Evolutionary conservation across 2,329 filamentous ascomycete species (phyloP).

Genomic region (Sphaerulina populicola): DNA sequence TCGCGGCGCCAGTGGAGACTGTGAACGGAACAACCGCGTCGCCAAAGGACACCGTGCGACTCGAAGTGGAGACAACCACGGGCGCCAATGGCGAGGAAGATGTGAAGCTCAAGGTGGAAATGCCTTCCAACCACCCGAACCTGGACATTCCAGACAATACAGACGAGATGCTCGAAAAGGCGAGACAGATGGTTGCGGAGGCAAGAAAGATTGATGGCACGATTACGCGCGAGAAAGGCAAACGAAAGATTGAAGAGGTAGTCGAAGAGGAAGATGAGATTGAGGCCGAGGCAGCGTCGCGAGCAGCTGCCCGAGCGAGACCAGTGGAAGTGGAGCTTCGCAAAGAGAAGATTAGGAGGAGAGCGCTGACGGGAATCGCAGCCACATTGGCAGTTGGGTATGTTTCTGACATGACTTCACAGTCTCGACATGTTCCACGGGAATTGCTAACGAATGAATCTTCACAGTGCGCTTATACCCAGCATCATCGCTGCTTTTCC

Average conservation of each 20-base stretch:
- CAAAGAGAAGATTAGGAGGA: slow-evolving; percentile 77
- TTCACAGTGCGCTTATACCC: slow-evolving; percentile 25
- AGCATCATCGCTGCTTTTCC: slow-evolving; percentile 24
- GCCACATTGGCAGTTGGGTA: slow-evolving; percentile 87
- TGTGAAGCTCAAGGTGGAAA: slow-evolving; percentile 66
- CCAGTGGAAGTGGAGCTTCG: slow-evolving; percentile 67
- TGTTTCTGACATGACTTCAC: slow-evolving; percentile 37
- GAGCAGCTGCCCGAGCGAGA: slow-evolving; percentile 60
- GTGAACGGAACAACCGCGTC: slow-evolving; percentile 8
- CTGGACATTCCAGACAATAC: slow-evolving; percentile 64
- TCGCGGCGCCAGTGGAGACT: slow-evolving; percentile 16
- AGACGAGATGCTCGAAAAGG: slow-evolving; percentile 73
- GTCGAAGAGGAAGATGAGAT: slow-evolving; percentile 45
- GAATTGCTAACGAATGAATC: slow-evolving; percentile 4
- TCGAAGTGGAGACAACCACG: slow-evolving; percentile 60
- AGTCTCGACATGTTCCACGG: neutral
- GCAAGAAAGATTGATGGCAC: slow-evolving; percentile 48
- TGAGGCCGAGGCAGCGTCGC: slow-evolving; percentile 37
- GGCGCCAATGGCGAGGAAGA: slow-evolving; percentile 50
- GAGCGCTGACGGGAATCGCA: slow-evolving; percentile 76
- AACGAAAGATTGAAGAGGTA: slow-evolving; percentile 68
- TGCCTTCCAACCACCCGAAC: slow-evolving; percentile 59
- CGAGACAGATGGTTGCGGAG: slow-evolving; percentile 77
- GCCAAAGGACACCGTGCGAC: slow-evolving; percentile 50
- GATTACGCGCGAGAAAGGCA: slow-evolving; percentile 41